These are phyloP conservation scores for Trichophaea hybrida DNA, from an alignment of 2,329 filamentous ascomycete species.

Conservation along the genomic window DNA sequence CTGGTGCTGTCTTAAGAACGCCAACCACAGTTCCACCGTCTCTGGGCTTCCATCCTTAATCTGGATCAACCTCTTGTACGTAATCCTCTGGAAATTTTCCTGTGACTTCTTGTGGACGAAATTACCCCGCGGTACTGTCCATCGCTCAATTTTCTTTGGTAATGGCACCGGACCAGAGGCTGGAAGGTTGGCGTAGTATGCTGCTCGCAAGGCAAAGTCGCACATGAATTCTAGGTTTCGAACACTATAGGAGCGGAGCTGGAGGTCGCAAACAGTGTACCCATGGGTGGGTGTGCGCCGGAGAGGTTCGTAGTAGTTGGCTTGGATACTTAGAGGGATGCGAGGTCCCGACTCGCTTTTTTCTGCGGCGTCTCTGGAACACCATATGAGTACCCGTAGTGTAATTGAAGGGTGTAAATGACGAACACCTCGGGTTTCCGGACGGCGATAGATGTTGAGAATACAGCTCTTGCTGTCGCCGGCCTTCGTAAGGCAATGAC, in stretches of 20 bases:
- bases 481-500: background rate
- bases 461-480: background rate
- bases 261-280: constrained; percentile 75
- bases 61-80: constrained; percentile 70
- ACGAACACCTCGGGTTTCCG: background rate
- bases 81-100: constrained; percentile 93
- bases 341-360: constrained; percentile 34
- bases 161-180: constrained; percentile 75
- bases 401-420: background rate
- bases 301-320: constrained; percentile 71
- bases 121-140: constrained; percentile 77
- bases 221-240: constrained; percentile 87
- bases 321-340: constrained; percentile 66
- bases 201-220: constrained; percentile 86
- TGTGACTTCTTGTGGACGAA: constrained; percentile 97
- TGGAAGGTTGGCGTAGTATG: constrained; percentile 81
- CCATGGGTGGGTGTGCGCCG: constrained; percentile 60
- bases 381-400: background rate
- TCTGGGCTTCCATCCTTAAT: constrained; percentile 85
- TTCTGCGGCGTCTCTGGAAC: background rate
- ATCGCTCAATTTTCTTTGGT: constrained; percentile 74
- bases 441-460: background rate
- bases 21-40: constrained; percentile 79
- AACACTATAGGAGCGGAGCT: constrained; percentile 78
- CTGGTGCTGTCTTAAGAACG: constrained; percentile 79